Evolutionary conservation across 805 yeast genomes (phyloP), one percentile per base, ranked within the genome.

Genomic region (Starmerella bombi): DNA sequence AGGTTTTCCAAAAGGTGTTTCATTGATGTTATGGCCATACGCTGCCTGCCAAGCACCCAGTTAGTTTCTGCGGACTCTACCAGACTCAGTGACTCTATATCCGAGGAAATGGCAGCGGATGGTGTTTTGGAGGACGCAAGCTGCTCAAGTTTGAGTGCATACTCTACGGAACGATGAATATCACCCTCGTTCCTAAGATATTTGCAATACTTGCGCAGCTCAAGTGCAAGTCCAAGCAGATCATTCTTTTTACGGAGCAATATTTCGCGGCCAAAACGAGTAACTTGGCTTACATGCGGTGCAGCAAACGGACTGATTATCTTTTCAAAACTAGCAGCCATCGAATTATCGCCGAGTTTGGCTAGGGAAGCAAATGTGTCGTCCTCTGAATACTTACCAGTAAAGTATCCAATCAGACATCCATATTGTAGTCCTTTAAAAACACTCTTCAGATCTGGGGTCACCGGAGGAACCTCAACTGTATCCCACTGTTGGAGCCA

Each of bases 401-500:
- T 14, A 19, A 36, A 22, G 39, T 37, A 40, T 14, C 37, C 30
- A 29, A 31, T 22, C 3, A 29, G 25, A 2, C 25, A 18, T 4
- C 38, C 48, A 72, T 76, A 44, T 7, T 17, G n/a, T 8, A 80
- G 59, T 1, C 72, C 54, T 3, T 64, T 61, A 53, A 78, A 83
- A 2, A 77, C 58, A 2, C 65, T 60, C 33, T 69, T 54, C 0
- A 43, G 48, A 2, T 52, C 55, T 1, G 76, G 66, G 0, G 55
- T 31, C 14, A 5, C 8, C 5, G 5, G 5, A 6, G 19, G 22
- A 4, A 20, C 22, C 5, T 20, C 15, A 9, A 37, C 32, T 3
- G 30, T 25, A 40, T 78, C 79, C 96, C 96, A 86, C 37, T 72
- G 71, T 32, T 69, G 71, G 31, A 86, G 58, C 52, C 80, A 80